Base-by-base conservation (phyloP, 2,329 filamentous ascomycete genomes). In the Botrytis squamosa region DNA sequence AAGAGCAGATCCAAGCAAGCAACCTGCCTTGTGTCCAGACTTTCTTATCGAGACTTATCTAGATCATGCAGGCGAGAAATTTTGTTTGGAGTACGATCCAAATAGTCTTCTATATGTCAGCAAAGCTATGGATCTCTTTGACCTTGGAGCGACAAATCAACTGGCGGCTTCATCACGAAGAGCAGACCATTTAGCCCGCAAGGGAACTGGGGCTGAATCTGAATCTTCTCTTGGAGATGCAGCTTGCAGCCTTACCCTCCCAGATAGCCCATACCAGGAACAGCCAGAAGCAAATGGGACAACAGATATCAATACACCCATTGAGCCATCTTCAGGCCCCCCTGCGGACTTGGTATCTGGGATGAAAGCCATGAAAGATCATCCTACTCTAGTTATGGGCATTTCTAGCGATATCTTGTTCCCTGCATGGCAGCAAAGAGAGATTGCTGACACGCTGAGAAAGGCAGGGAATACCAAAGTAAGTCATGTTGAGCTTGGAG, bases 61-160 rank as follows among this genome's bases (percentile, higher is more conserved):
- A 29, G 96, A 99, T 82, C 96, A 99, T 80, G 96, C 96, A 0
- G 96, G 96, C 33, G 96, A 99, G 85, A 99, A 99, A 83, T 99
- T 97, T 86, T 98, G 94, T 81, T 87, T 99, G 40, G 95, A 96
- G 76, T 98, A 98, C 81, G 96, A 99, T 80, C 90, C 96, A 40
- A 99, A 99, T 83, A 97, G 94, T 80, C 85, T 98, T 57, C 86
- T 99, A 3, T 99, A 99, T 82, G 93, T 99, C 73, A 97, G 94
- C 82, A 99, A 99, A 84, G 96, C 96, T 8, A 99, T 99, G 96
- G 96, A 99, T 81, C 86, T 99, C 20, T 99, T 99, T 82, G 96
- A 99, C 80, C 88, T 99, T 0, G 94, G 96, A 38, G 85, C 85
- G 66, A 87, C 89, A 59, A 90, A 92, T 80, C 93, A 95, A 81